Evolutionary conservation across 1,284 basidiomycete species (phyloP).

Genomic region (Xanthoconium separans): DNA sequence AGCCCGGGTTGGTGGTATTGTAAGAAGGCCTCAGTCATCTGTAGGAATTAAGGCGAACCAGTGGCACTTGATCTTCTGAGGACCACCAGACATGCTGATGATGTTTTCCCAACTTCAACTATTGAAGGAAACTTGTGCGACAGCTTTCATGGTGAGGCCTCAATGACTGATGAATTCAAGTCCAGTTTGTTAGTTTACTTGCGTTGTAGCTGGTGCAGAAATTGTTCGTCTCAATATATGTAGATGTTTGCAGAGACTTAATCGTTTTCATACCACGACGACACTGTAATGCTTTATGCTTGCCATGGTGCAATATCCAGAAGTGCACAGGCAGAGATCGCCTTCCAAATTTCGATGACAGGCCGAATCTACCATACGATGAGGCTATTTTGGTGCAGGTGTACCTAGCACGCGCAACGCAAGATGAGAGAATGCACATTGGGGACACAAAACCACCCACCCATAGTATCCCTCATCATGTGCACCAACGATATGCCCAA

Average conservation of each 20-base stretch:
- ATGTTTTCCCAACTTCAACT: slow-evolving; percentile 8
- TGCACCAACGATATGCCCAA: too few species aligned
- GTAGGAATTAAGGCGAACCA: too few species aligned
- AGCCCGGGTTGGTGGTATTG: too few species aligned
- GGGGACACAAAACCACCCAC: too few species aligned
- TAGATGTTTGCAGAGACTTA: neutral
- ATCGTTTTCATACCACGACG: slow-evolving; percentile 39
- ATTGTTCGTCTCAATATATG: slow-evolving; percentile 10
- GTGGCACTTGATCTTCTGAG: slow-evolving; percentile 20
- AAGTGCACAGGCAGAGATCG: slow-evolving; percentile 41
- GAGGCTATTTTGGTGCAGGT: slow-evolving; percentile 50
- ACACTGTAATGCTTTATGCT: slow-evolving; percentile 46
- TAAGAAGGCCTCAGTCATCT: too few species aligned
- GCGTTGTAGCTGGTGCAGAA: slow-evolving; percentile 21
- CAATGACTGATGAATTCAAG: neutral
- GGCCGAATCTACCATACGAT: slow-evolving; percentile 42
- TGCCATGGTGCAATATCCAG: slow-evolving; percentile 48
- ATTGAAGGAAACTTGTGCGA: too few species aligned
- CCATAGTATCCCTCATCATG: too few species aligned
- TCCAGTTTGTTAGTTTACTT: neutral
- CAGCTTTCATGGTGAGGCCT: slow-evolving; percentile 21
- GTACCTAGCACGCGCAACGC: too few species aligned
- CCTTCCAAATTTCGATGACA: slow-evolving; percentile 41
- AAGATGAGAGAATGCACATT: too few species aligned
- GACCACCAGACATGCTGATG: neutral